Base-by-base conservation (phyloP, 768 basidiomycete species). In the Dictyophora rubrovolvata region DNA sequence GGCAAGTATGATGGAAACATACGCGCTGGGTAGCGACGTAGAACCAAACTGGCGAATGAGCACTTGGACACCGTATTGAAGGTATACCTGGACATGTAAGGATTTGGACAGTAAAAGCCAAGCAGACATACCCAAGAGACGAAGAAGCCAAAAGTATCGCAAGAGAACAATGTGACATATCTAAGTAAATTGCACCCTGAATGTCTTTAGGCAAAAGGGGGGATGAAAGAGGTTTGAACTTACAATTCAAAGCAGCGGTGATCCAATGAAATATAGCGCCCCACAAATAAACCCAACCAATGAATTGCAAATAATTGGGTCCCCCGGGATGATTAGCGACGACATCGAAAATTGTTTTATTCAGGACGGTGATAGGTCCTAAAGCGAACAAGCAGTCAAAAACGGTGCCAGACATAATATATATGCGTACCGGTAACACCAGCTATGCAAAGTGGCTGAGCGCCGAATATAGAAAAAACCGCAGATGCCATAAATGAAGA, bases 211-310 rank as follows among this genome's bases (percentile, higher is more conserved):
- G 7, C 17, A 7, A 50, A 21, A 47, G 14, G 16, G 17, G 23
- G 12, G 20, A 56, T 12, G 46, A 36, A 20, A 18, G 18, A 60
- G 9, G 21, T 17, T 68, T n/a, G 8, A 51, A 33, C 79, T 63
- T 62, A 86, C 90, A 89, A 62, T 93, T 93, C 16, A 88, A 73
- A 5, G 81, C 67, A 5, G 92, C 89, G 4, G 89, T 87, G 49
- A 89, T 72, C 86, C 87, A 92, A 60, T 75, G 66, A 50, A 67
- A 56, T 14, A 59, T 59, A n/a, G 57, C 57, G 35, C 81, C 89
- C 91, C 91, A 93, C 0, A 93, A 72, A 68, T 95, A 94, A 0
- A 91, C 87, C 93, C 93, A 94, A 23, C 91, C 91, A 9, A 94
- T 79, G 66, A 93, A 93, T 36, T 87, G 86, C 12, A 93, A 79